Conservation (phyloP, 2,329 filamentous ascomycete species). For the Aspergillus sp. region DNA sequence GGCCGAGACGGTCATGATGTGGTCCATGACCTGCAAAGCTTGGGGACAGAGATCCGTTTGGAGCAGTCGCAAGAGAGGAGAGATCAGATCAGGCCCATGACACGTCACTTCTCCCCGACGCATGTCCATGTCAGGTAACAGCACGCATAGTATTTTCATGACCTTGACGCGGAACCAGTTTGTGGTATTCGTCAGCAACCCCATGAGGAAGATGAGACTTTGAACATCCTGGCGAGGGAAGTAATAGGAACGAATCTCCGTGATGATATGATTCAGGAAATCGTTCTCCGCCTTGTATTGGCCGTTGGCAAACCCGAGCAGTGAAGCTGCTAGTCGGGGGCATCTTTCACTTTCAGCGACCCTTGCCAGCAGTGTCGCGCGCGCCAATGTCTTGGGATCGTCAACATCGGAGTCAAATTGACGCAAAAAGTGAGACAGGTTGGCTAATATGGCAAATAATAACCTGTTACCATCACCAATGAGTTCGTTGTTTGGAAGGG, state of each 20-base stretch:
- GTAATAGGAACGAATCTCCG: constrained; percentile 73
- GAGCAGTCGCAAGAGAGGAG: constrained; percentile 81
- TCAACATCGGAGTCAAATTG: constrained; percentile 68
- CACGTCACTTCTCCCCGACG: constrained; percentile 83
- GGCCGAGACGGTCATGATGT: constrained; percentile 91
- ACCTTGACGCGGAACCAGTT: constrained; percentile 91
- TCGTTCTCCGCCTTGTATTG: constrained; percentile 70
- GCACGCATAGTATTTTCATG: constrained; percentile 81
- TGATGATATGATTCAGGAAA: constrained; percentile 73
- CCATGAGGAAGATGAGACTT: constrained; percentile 86
- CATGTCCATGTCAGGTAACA: constrained; percentile 92
- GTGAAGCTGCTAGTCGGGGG: constrained; percentile 64
- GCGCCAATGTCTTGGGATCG: constrained; percentile 59
- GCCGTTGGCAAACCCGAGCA: constrained; percentile 69
- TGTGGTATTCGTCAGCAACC: constrained; percentile 82
- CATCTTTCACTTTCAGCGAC: constrained; percentile 74
- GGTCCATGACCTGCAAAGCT: constrained; percentile 86
- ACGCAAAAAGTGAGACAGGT: constrained; percentile 81
- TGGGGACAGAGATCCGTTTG: constrained; percentile 94
- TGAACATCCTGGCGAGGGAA: constrained; percentile 81
- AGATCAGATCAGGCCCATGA: constrained; percentile 93
- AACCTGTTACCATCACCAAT: constrained; percentile 81
- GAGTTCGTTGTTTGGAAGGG: constrained; percentile 74
- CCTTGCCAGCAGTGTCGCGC: constrained; percentile 68
- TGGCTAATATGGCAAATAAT: constrained; percentile 85